Percentiles rank a stretch among this genome's conserved stretches.
These are phyloP conservation scores for Raddia distichophylla DNA, from an alignment of 176 grass and related monocot species.

Conservation along the genomic window DNA sequence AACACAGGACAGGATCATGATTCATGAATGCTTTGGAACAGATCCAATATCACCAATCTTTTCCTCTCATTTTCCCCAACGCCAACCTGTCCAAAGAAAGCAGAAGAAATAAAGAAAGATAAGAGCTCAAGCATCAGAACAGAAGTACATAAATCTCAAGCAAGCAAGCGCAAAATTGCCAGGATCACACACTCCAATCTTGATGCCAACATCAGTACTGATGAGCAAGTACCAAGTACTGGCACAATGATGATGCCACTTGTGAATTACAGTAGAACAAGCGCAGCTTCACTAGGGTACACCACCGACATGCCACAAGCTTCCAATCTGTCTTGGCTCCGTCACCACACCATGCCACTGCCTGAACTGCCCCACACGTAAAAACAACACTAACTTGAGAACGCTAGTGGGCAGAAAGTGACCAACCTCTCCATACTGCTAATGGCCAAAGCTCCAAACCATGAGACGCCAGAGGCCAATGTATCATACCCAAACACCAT, in stretches of 20 bases:
- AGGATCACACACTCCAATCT: conserved; percentile 17
- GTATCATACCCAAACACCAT: conserved; percentile 25
- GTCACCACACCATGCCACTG: conserved; percentile 26
- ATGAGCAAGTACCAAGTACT: conserved; percentile 1
- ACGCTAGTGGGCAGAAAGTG: conserved; percentile 42
- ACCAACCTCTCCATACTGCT: conserved; percentile 23
- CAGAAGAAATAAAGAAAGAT: background rate
- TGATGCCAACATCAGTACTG: conserved; percentile 35
- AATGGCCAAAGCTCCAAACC: conserved; percentile 40
- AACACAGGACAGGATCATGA: background rate
- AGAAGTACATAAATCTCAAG: background rate
- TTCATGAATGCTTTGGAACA: conserved; percentile 8
- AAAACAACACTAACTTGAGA: conserved; percentile 34
- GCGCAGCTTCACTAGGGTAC: conserved; percentile 5
- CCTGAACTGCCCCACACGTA: conserved; percentile 11
- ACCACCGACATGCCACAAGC: conserved; percentile 38
- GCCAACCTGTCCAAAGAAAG: conserved; percentile 9
- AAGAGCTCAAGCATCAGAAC: background rate
- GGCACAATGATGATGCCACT: conserved; percentile 9
- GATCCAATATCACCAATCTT: background rate
- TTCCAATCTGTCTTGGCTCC: conserved; percentile 15
- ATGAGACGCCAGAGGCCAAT: conserved; percentile 21
- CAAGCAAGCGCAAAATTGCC: conserved; percentile 30
- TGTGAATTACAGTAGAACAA: conserved; percentile 21
- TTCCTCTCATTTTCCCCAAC: background rate